Evolutionary conservation across 2,329 filamentous ascomycete species (phyloP).

Genomic region (Alternaria triticina): DNA sequence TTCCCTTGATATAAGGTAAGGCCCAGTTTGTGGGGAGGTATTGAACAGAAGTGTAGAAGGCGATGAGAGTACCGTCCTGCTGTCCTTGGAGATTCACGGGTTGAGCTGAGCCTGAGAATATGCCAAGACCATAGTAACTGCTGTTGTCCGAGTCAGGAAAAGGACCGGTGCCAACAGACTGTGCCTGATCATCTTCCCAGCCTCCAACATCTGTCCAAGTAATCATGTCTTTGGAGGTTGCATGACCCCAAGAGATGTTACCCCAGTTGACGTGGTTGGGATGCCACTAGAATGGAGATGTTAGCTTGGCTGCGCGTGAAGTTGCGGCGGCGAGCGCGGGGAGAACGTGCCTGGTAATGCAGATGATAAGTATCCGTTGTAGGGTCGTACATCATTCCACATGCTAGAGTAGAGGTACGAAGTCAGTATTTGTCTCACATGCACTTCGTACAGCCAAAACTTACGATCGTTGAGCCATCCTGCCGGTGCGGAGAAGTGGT

Average conservation of each 20-base stretch:
- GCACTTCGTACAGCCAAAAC: background rate
- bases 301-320: no score
- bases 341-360: conserved; percentile 53
- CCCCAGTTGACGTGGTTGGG: conserved; percentile 57
- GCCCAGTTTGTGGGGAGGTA: conserved; percentile 55
- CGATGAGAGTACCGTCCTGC: conserved; percentile 53
- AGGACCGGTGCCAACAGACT: conserved; percentile 50
- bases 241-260: conserved; percentile 55
- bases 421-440: background rate
- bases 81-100: conserved; percentile 57
- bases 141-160: conserved; percentile 35
- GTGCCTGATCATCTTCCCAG: conserved; percentile 54
- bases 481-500: conserved; percentile 56
- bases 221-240: conserved; percentile 58
- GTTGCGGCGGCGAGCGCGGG: no score
- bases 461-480: conserved; percentile 54
- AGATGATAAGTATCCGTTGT: conserved; percentile 58
- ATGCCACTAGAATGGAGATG: conserved; percentile 43
- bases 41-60: conserved; percentile 57
- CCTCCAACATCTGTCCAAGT: conserved; percentile 54
- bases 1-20: conserved; percentile 52
- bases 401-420: background rate
- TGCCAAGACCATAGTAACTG: conserved; percentile 58
- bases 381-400: conserved; percentile 58
- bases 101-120: conserved; percentile 60